Evolutionary conservation across 805 yeast genomes (phyloP), one percentile per base, ranked within the genome.

Genomic region (Ogataea polymorpha): DNA sequence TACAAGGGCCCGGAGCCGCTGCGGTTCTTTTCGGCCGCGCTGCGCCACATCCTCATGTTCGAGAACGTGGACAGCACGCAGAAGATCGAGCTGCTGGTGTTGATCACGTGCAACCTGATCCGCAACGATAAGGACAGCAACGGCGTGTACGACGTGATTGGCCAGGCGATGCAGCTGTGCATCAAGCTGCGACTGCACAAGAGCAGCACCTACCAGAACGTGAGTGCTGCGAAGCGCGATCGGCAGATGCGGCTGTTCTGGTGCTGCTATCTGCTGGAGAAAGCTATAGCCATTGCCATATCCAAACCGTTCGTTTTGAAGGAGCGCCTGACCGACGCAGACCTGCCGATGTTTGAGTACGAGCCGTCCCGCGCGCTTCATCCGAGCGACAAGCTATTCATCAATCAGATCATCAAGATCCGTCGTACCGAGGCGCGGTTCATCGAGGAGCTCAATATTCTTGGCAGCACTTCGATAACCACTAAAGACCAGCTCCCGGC

Each of bases 81-180:
- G 51, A 72, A 72, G 49, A 65, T 80, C 26, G 82, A 79, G 56
- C 65, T 79, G 4, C 57, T 77, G 30, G 64, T 79, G 1, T 51
- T 80, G 35, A 61, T 79, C 10, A 75, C 79, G 6, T 66, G 77
- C 15, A 78, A 79, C 44, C 61, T 80, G 38, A 74, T 79, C 38
- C 65, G 86, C 54, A 77, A 83, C 2, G 86, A 80, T 50, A 66
- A 74, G 37, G 86, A 80, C 52, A 70, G 83, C 5, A 66, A 71
- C 21, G 74, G 74, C 9, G 63, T 78, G 11, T 77, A 74, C 51
- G 72, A 71, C 15, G 73, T 79, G 32, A 69, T 79, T 24, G 64
- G 67, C 25, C 82, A 78, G 51, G 72, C 80, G 5, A 67, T 77
- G 70, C 56, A 61, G 15, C 58, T 74, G 10, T 74, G 77, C 50